phyloP scores from a whole-genome alignment of 1,139 yeast species.

The Yamadazyma dushanensis region DNA sequence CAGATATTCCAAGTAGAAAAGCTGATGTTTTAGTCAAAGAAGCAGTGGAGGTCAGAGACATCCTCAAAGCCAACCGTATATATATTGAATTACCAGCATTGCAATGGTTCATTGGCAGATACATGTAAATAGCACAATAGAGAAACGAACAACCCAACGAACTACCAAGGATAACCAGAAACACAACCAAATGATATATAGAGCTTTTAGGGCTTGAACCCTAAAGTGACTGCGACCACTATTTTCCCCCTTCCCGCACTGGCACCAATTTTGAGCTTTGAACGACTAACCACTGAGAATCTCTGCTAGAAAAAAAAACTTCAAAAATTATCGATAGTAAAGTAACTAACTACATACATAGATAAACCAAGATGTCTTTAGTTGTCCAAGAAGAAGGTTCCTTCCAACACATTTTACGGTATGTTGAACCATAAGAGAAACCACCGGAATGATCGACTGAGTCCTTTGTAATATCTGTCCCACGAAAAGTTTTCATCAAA shows the following conservation, averaged over 20 bases:
- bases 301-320: conserved; percentile 9
- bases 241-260: background rate
- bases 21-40: conserved; percentile 74
- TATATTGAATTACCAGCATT: conserved; percentile 76
- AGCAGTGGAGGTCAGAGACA: conserved; percentile 79
- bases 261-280: conserved; percentile 4
- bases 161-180: conserved; percentile 1
- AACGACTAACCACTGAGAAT: conserved; percentile 9
- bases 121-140: conserved; percentile 19
- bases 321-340: conserved; percentile 6
- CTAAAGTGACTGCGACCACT: conserved; percentile 5
- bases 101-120: conserved; percentile 50
- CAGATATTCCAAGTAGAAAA: conserved; percentile 41
- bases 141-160: too few species aligned
- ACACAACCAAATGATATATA: too few species aligned
- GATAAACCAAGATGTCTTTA: conserved; percentile 73
- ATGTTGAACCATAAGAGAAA: conserved; percentile 39
- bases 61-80: conserved; percentile 77
- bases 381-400: conserved; percentile 99
- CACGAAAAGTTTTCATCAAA: conserved; percentile 1
- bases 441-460: conserved; percentile 1
- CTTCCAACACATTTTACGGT: conserved; percentile 99
- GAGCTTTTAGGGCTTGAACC: conserved; percentile 8
- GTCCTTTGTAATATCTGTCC: background rate
- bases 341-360: conserved; percentile 7